Evolutionary conservation across 1,284 basidiomycete species (phyloP).

Genomic region (Takashimella tepidaria): DNA sequence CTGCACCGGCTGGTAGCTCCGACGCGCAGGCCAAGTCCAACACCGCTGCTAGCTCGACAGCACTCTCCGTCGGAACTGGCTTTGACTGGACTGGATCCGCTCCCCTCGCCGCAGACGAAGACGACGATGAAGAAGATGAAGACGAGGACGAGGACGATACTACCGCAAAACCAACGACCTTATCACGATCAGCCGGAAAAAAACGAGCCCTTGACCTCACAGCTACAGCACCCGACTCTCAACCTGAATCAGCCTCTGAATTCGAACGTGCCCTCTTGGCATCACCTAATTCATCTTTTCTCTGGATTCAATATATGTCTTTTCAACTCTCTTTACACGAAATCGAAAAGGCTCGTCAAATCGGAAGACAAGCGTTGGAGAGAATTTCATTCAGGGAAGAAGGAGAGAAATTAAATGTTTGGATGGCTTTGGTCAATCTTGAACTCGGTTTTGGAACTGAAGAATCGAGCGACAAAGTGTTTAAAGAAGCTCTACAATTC

Average conservation of each 20-base stretch:
- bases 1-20: slow-evolving; percentile 11
- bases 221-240: slow-evolving; percentile 72
- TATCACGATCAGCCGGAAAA: slow-evolving; percentile 39
- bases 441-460: slow-evolving; percentile 92
- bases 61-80: slow-evolving; percentile 49
- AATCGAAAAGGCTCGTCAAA: slow-evolving; percentile 84
- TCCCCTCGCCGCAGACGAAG: slow-evolving; percentile 41
- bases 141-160: slow-evolving; percentile 51
- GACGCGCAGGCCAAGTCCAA: slow-evolving; percentile 25
- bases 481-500: slow-evolving; percentile 82
- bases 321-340: slow-evolving; percentile 95
- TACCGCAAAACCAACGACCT: slow-evolving; percentile 4
- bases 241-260: slow-evolving; percentile 86
- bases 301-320: slow-evolving; percentile 99
- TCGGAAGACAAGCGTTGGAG: slow-evolving; percentile 75
- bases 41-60: slow-evolving; percentile 23
- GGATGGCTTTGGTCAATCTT: slow-evolving; percentile 93
- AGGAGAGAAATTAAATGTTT: slow-evolving; percentile 92
- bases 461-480: slow-evolving; percentile 67
- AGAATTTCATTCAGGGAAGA: slow-evolving; percentile 95
- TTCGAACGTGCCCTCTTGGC: slow-evolving; percentile 90
- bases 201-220: slow-evolving; percentile 72
- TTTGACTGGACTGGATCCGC: slow-evolving; percentile 53
- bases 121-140: slow-evolving; percentile 52
- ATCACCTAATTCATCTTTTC: slow-evolving; percentile 95